Evolutionary conservation across 2,329 filamentous ascomycete species (phyloP).

Genomic region (Huntiella bhutanensis): DNA sequence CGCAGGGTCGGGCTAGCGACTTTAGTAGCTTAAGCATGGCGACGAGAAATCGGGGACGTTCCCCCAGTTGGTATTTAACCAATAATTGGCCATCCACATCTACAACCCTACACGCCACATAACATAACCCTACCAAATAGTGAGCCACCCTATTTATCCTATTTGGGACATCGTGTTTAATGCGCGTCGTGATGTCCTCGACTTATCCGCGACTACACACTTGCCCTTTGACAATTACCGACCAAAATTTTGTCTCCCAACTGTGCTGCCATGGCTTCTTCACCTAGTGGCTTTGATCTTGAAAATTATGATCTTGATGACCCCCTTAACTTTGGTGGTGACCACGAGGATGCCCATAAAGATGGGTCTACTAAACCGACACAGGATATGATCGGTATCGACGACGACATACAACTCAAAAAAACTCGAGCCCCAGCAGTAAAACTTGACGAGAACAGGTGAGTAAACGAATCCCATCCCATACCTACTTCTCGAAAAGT

Average conservation of each 20-base stretch:
- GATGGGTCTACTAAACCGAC: slow-evolving; percentile 21
- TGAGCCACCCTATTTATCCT: slow-evolving; percentile 4
- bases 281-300: slow-evolving; percentile 32
- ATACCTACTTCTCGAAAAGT: background rate
- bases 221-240: no score
- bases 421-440: slow-evolving; percentile 55
- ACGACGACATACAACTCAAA: slow-evolving; percentile 66
- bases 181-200: slow-evolving; percentile 1
- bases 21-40: background rate
- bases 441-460: slow-evolving; percentile 74
- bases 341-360: slow-evolving; percentile 16
- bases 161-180: slow-evolving; percentile 5
- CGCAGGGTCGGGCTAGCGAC: background rate
- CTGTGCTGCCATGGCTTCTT: background rate
- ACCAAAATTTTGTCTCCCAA: no score
- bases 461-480: slow-evolving; percentile 6
- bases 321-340: slow-evolving; percentile 21
- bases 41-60: no score
- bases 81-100: no score
- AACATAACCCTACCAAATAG: background rate
- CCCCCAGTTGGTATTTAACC: no score
- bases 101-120: background rate
- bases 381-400: slow-evolving; percentile 49
- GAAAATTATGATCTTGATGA: slow-evolving; percentile 57
- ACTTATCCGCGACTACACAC: no score